Conservation (phyloP, 192 early-diverging fungal genomes). For the Podila epicladia region DNA sequence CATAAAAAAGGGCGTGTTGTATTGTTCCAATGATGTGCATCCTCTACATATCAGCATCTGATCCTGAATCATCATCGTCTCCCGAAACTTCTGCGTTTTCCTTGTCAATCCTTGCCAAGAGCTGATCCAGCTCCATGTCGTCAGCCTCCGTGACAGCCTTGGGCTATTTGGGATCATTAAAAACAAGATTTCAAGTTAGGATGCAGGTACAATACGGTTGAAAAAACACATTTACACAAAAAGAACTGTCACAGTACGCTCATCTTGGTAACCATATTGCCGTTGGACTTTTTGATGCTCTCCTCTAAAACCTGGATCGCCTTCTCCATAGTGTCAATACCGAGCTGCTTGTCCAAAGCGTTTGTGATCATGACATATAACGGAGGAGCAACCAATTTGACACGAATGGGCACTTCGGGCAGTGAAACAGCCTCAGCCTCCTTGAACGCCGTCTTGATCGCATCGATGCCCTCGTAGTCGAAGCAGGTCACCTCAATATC, state of each 20-base stretch:
- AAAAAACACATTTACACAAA: background rate
- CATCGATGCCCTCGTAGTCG: conserved; percentile 95
- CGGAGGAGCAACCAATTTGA: conserved; percentile 93
- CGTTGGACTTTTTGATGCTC: conserved; percentile 75
- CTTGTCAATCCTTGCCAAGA: conserved; percentile 89
- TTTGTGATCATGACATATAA: conserved; percentile 92
- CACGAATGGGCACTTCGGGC: conserved; percentile 76
- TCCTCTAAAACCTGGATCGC: conserved; percentile 86
- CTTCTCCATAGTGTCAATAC: conserved; percentile 90
- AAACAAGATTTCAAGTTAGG: background rate
- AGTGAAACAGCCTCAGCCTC: conserved; percentile 89
- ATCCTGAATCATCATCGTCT: conserved; percentile 88
- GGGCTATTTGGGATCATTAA: conserved; percentile 61
- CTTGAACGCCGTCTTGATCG: conserved; percentile 88
- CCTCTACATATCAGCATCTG: conserved; percentile 56
- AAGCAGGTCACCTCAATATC: conserved; percentile 96
- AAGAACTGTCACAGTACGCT: conserved; percentile 57
- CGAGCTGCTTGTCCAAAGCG: conserved; percentile 83
- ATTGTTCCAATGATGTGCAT: too few relatives aligned
- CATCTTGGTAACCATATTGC: conserved; percentile 86
- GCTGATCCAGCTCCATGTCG: conserved; percentile 90
- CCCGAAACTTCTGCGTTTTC: conserved; percentile 94
- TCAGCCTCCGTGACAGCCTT: conserved; percentile 91
- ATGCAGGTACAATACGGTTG: background rate
- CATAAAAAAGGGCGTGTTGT: too few relatives aligned